These are phyloP conservation scores for Yamagishiella unicocca DNA, from an alignment of 139 green algal genomes.

Conservation along the genomic window DNA sequence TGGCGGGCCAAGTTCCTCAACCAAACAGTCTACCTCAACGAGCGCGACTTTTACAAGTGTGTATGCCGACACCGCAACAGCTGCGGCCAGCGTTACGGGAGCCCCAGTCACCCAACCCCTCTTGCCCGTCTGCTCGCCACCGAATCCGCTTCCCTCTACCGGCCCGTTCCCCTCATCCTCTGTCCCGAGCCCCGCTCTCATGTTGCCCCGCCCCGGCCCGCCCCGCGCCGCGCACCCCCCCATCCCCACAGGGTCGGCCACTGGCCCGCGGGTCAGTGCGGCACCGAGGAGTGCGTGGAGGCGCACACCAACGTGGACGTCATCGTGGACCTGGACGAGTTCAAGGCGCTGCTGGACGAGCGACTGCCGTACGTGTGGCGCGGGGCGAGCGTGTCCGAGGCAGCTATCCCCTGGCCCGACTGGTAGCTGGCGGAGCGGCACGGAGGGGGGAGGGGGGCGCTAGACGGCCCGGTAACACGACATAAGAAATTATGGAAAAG, in stretches of 20 bases:
- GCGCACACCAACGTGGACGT: conserved; percentile 90
- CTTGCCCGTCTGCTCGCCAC: too few species aligned
- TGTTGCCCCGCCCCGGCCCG: neutral
- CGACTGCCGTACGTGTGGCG: conserved; percentile 78
- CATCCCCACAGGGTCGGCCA: conserved; percentile 64
- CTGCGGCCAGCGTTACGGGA: too few species aligned
- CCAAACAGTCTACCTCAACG: conserved; percentile 83
- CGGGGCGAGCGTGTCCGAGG: conserved; percentile 65
- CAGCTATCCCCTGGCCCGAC: conserved; percentile 70
- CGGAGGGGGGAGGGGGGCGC: too few species aligned
- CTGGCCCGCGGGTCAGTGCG: conserved; percentile 75
- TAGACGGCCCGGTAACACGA: too few species aligned
- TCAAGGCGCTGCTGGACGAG: conserved; percentile 68
- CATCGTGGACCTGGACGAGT: conserved; percentile 72
- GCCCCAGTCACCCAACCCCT: too few species aligned
- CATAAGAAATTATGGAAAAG: too few species aligned
- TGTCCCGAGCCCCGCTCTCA: neutral
- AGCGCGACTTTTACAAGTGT: conserved; percentile 68
- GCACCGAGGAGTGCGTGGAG: conserved; percentile 89
- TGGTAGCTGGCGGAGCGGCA: conserved; percentile 7
- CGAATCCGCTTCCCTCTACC: too few species aligned
- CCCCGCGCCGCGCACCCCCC: neutral
- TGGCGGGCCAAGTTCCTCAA: conserved; percentile 81
- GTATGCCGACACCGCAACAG: too few species aligned
- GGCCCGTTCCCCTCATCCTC: neutral